Conservation (phyloP, 441 rosid species). For the Corymbia citriodora region DNA sequence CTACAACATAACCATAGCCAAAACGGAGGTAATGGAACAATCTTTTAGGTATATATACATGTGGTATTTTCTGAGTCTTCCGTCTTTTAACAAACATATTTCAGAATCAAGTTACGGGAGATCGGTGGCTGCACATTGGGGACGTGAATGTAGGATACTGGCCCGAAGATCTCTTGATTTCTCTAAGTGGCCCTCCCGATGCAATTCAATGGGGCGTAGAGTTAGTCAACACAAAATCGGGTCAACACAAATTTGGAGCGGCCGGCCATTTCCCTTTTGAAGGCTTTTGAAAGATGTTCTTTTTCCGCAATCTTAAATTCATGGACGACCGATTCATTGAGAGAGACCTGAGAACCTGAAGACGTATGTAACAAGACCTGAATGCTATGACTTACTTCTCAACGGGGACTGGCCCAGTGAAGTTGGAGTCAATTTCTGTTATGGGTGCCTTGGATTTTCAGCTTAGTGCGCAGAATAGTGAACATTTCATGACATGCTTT, state of each 20-base stretch:
- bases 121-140: not conserved
- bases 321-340: not conserved
- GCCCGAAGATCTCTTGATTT: not conserved
- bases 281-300: not conserved
- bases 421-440: not conserved
- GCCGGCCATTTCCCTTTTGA: not conserved
- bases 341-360: not conserved
- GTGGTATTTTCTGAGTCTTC: not conserved
- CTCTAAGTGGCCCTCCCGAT: not conserved
- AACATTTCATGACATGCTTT: not conserved
- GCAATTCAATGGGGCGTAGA: not conserved
- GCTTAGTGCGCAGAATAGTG: not conserved
- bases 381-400: not conserved
- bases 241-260: too few relatives aligned
- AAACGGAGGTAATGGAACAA: not conserved
- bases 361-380: not conserved
- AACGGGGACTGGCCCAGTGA: not conserved
- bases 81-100: not conserved
- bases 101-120: not conserved
- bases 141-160: not conserved
- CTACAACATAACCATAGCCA: not conserved
- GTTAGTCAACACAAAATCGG: too few relatives aligned
- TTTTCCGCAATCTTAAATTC: not conserved
- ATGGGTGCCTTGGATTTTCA: not conserved
- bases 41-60: not conserved